These are phyloP conservation scores for Candida boidinii DNA, from an alignment of 805 yeast species.

Conservation along the genomic window DNA sequence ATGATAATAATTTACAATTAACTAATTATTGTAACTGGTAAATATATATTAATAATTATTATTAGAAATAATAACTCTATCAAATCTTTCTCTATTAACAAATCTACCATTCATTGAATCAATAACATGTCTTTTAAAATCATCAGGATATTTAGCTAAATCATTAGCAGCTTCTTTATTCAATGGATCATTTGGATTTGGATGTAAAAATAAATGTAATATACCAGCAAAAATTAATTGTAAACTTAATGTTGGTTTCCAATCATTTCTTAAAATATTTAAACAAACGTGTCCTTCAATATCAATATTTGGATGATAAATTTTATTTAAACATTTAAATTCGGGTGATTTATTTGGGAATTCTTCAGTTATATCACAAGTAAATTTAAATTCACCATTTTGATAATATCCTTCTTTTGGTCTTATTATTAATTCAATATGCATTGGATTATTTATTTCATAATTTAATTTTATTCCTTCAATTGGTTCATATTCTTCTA, in stretches of 20 bases:
- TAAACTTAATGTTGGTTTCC: constrained; percentile 88
- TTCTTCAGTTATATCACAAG: constrained; percentile 54
- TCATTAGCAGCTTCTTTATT: constrained; percentile 82
- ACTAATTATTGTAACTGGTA: too few species aligned
- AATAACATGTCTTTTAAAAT: constrained; percentile 50
- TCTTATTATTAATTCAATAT: constrained; percentile 44
- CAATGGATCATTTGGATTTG: constrained; percentile 86
- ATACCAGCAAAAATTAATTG: constrained; percentile 80
- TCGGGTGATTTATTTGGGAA: constrained; percentile 94
- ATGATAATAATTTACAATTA: too few species aligned
- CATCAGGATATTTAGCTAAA: constrained; percentile 32
- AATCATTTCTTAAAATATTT: constrained; percentile 86
- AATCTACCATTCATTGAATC: constrained; percentile 66
- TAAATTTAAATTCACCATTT: constrained; percentile 63
- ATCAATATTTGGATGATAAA: constrained; percentile 94
- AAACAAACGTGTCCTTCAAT: constrained; percentile 84
- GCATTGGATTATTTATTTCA: constrained; percentile 49
- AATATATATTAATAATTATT: constrained; percentile 1
- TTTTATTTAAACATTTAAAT: constrained; percentile 61
- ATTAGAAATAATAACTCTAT: constrained; percentile 35
- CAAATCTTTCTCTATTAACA: constrained; percentile 52
- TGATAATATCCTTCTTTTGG: constrained; percentile 72
- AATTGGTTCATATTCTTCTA: constrained; percentile 56
- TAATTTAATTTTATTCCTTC: constrained; percentile 27
- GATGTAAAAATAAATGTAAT: constrained; percentile 78